Evolutionary conservation across 2,329 filamentous ascomycete genomes (phyloP).

Genomic region (Chalaropsis thielavioides): DNA sequence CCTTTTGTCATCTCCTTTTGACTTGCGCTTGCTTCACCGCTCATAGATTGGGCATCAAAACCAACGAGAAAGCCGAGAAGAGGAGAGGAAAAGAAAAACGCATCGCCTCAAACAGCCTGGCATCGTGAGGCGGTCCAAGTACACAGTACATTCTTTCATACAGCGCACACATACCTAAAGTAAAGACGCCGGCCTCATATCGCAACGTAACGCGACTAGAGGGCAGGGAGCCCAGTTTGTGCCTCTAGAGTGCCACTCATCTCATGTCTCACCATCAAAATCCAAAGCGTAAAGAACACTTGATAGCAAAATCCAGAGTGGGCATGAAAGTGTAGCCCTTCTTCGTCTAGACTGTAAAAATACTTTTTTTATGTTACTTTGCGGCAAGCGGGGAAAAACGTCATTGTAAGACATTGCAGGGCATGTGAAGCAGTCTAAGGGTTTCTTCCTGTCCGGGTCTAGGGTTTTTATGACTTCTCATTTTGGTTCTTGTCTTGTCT

Average conservation of each 20-base stretch:
- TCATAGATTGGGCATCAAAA: not conserved
- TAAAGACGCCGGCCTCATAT: not conserved
- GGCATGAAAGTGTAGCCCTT: not conserved
- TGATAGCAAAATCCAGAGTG: too few relatives aligned
- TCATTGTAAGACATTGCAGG: slow-evolving; percentile 2
- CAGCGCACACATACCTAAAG: too few relatives aligned
- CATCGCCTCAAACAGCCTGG: not conserved
- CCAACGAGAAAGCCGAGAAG: not conserved
- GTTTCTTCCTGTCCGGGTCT: not conserved
- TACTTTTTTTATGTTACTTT: not conserved
- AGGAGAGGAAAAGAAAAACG: not conserved
- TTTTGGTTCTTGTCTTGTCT: not conserved
- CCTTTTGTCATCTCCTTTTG: not conserved
- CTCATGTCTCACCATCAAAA: not conserved
- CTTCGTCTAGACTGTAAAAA: not conserved
- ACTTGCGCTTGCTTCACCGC: not conserved
- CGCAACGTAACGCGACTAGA: not conserved
- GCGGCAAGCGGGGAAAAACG: not conserved
- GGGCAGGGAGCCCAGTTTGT: not conserved
- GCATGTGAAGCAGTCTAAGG: not conserved
- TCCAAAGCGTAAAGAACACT: not conserved
- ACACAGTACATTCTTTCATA: not conserved
- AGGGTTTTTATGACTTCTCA: not conserved
- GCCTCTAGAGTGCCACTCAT: not conserved
- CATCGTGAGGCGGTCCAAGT: not conserved